Conservation (phyloP, 768 basidiomycete species). For the Paxillus ammoniavirescens region DNA sequence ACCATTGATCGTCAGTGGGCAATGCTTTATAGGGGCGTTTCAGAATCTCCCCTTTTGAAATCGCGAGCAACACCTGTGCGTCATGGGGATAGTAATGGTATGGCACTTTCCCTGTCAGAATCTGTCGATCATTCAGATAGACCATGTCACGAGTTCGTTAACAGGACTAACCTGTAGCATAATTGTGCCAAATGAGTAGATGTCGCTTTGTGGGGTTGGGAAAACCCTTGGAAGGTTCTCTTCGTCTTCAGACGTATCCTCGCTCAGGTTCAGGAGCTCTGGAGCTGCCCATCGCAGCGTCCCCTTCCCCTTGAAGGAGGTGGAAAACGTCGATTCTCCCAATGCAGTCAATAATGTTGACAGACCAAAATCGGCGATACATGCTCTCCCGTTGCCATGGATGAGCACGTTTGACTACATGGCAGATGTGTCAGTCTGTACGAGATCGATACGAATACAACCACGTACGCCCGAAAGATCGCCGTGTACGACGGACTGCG, state of each 20-base stretch:
- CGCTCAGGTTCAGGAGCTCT: background rate
- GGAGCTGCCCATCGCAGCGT: background rate
- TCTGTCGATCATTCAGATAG: background rate
- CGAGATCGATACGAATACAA: too few species aligned
- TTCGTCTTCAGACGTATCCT: background rate
- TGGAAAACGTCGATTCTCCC: conserved; percentile 25
- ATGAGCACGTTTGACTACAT: conserved; percentile 42
- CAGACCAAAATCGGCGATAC: conserved; percentile 44
- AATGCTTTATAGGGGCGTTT: background rate
- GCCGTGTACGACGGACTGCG: too few species aligned
- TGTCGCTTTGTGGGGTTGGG: background rate
- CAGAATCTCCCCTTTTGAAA: background rate
- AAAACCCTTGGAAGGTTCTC: background rate
- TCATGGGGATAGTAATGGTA: background rate
- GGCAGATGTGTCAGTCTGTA: background rate
- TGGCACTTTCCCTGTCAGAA: background rate
- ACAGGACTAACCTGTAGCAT: background rate
- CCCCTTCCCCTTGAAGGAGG: background rate
- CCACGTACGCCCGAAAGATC: too few species aligned
- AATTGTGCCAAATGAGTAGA: background rate
- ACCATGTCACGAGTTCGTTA: too few species aligned
- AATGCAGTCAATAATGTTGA: conserved; percentile 38
- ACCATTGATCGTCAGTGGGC: background rate
- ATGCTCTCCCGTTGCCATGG: conserved; percentile 36
- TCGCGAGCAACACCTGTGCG: background rate